Evolutionary conservation across 495 filamentous ascomycete species (phyloP).

Genomic region (Chaetomidium leptoderma): DNA sequence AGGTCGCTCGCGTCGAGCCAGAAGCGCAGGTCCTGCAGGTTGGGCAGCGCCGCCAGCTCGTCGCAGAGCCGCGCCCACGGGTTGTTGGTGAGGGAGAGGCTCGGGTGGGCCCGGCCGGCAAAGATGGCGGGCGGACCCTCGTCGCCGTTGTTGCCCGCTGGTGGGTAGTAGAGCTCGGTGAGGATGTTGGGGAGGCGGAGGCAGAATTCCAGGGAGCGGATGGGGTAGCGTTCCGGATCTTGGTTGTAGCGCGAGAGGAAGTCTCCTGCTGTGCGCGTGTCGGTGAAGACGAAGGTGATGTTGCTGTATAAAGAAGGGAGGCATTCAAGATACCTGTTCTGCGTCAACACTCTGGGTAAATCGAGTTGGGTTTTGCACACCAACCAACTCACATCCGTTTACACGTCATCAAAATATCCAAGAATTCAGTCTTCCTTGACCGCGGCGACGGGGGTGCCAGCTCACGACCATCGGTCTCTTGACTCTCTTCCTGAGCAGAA

Average conservation of each 20-base stretch:
- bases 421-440: neutral
- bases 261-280: constrained; percentile 15
- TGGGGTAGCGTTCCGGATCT: neutral
- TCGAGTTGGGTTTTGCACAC: no score
- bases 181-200: constrained; percentile 23
- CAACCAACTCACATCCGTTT: constrained; percentile 28
- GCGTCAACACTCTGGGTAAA: neutral
- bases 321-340: constrained; percentile 26
- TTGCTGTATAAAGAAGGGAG: constrained; percentile 23
- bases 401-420: constrained; percentile 13
- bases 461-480: neutral
- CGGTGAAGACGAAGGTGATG: constrained; percentile 31
- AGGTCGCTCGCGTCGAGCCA: constrained; percentile 33
- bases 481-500: neutral
- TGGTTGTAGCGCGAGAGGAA: constrained; percentile 21
- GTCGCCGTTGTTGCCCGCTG: neutral
- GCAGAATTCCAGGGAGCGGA: constrained; percentile 25
- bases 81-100: constrained; percentile 19
- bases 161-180: constrained; percentile 27
- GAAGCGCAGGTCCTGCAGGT: constrained; percentile 21
- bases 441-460: no score
- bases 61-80: constrained; percentile 28
- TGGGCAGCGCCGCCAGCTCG: constrained; percentile 8
- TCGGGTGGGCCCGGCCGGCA: neutral
- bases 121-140: constrained; percentile 7